Evolutionary conservation across 305 asterid genomes (phyloP).

Genomic region (Monarda citriodora): DNA sequence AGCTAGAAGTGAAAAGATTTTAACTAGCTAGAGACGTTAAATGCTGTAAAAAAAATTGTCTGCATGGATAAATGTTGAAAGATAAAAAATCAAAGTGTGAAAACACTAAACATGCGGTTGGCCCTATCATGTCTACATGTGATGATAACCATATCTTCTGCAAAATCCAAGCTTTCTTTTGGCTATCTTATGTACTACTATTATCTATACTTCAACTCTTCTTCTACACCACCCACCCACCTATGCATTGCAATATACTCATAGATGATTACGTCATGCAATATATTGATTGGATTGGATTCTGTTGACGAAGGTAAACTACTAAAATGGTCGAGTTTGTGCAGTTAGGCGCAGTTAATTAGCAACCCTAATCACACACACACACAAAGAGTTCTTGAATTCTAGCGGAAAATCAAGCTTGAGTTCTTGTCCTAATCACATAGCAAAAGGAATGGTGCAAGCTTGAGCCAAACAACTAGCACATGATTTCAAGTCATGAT

Average conservation of each 20-base stretch:
- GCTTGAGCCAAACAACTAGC: background rate
- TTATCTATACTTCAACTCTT: background rate
- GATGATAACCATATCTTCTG: conserved; percentile 39
- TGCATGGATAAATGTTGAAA: conserved; percentile 14
- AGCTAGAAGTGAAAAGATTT: background rate
- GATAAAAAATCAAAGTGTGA: conserved; percentile 17
- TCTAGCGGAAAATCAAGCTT: background rate
- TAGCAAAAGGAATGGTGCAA: conserved; percentile 17
- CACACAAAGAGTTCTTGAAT: background rate
- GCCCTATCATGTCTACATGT: conserved; percentile 38
- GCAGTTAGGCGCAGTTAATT: background rate
- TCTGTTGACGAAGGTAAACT: background rate
- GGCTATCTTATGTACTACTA: conserved; percentile 15
- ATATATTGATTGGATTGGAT: background rate
- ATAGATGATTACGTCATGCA: background rate
- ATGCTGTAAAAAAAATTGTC: conserved; percentile 5
- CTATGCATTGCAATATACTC: background rate
- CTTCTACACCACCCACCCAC: background rate
- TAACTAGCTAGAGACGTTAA: background rate
- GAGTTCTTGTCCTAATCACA: conserved; percentile 1
- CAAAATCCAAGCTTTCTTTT: conserved; percentile 36
- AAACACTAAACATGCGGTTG: conserved; percentile 37
- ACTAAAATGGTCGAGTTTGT: background rate
- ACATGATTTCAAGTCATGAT: conserved; percentile 7
- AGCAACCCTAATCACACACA: background rate